These are phyloP conservation scores for Pseudogymnoascus sp. DNA, from an alignment of 2,329 filamentous ascomycete species.

Conservation along the genomic window DNA sequence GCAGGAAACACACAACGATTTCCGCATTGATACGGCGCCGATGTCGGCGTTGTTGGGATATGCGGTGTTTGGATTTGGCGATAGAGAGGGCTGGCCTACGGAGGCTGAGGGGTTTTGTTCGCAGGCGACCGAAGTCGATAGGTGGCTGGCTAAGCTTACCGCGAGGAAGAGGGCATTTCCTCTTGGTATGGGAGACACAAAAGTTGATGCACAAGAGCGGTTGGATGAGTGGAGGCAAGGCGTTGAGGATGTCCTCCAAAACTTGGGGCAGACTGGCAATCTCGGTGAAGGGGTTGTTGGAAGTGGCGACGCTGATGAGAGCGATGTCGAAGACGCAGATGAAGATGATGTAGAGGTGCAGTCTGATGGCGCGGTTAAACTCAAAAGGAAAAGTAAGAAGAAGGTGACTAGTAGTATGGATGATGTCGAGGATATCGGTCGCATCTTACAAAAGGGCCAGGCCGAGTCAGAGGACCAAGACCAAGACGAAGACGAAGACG, in stretches of 20 bases:
- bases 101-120: constrained; percentile 89
- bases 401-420: constrained; percentile 46
- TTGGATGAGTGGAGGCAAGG: constrained; percentile 73
- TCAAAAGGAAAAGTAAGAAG: constrained; percentile 35
- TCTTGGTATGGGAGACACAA: constrained; percentile 79
- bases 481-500: constrained; percentile 27
- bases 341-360: constrained; percentile 79
- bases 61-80: constrained; percentile 88
- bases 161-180: constrained; percentile 80
- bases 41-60: constrained; percentile 72
- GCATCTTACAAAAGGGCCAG: constrained; percentile 47
- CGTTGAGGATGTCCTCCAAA: constrained; percentile 60
- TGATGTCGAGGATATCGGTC: constrained; percentile 78
- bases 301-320: constrained; percentile 74
- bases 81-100: constrained; percentile 84
- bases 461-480: constrained; percentile 23
- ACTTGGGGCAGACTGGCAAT: constrained; percentile 50
- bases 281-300: constrained; percentile 62
- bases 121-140: constrained; percentile 83
- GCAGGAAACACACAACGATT: constrained; percentile 90
- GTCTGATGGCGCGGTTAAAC: constrained; percentile 46
- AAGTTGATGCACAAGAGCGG: constrained; percentile 58
- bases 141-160: constrained; percentile 95
- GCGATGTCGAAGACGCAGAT: constrained; percentile 78
- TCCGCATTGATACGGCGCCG: constrained; percentile 85